Evolutionary conservation across 2,329 filamentous ascomycete genomes (phyloP).

Genomic region (Hypoxylon sp.): DNA sequence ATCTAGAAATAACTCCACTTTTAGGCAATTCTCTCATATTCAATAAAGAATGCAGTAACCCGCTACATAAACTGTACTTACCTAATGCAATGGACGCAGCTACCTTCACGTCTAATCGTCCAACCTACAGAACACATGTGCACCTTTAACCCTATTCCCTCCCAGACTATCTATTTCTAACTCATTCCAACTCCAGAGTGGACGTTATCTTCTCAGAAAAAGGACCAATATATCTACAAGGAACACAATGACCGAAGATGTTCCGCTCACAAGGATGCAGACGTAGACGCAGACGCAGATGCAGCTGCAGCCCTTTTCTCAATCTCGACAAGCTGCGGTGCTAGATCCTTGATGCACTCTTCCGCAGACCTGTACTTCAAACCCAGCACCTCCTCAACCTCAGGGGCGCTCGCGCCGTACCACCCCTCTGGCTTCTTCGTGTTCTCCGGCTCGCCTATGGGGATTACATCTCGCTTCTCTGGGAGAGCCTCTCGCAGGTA

Average conservation of each 20-base stretch:
- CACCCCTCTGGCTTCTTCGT: conserved; percentile 41
- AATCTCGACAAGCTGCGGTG: conserved; percentile 45
- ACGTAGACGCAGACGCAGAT: background rate
- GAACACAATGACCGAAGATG: background rate
- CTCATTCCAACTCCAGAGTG: background rate
- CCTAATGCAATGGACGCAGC: no score
- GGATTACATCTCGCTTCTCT: conserved; percentile 43
- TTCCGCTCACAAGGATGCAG: conserved; percentile 5
- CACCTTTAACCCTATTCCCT: no score
- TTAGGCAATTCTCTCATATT: background rate
- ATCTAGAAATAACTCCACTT: background rate
- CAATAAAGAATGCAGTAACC: background rate
- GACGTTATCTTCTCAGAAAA: background rate
- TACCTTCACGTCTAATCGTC: no score
- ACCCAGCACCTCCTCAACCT: conserved; percentile 44
- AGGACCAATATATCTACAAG: background rate
- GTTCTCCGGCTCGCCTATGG: conserved; percentile 39
- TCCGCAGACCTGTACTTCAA: conserved; percentile 44
- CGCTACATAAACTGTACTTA: background rate
- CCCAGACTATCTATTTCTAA: background rate
- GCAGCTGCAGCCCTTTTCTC: conserved; percentile 33
- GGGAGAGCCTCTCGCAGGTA: conserved; percentile 41
- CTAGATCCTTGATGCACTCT: conserved; percentile 44
- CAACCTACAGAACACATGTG: no score
- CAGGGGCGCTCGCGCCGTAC: conserved; percentile 36